Percentiles rank a stretch among this genome's conserved stretches.
Evolutionary conservation across 129 eudicot species (phyloP).

Genomic region (Helichrysum umbraculigerum): DNA sequence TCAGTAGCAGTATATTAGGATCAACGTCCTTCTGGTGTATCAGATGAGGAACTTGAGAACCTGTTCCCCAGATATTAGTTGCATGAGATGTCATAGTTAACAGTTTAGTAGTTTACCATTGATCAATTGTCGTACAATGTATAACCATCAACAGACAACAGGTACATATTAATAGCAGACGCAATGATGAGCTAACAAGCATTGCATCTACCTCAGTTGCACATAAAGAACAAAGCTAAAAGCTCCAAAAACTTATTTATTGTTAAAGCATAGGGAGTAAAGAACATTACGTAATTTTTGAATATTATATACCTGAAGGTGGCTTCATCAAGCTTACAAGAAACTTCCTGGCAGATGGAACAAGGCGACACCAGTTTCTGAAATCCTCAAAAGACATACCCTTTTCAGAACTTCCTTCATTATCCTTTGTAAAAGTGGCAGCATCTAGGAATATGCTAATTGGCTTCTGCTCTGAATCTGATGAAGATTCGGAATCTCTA

Average conservation of each 20-base stretch:
- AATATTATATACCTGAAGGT: constrained; percentile 54
- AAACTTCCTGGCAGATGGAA: constrained; percentile 85
- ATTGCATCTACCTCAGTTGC: background rate
- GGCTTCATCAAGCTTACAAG: constrained; percentile 71
- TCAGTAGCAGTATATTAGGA: constrained; percentile 51
- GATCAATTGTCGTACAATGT: background rate
- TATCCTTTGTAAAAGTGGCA: constrained; percentile 48
- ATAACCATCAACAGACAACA: background rate
- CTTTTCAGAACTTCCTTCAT: constrained; percentile 40
- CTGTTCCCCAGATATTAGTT: constrained; percentile 32
- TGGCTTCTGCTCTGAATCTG: constrained; percentile 34
- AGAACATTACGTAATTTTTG: background rate
- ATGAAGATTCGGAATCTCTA: constrained; percentile 42
- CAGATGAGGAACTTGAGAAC: constrained; percentile 75
- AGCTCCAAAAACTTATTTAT: background rate
- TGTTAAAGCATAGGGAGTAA: background rate
- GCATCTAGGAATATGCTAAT: constrained; percentile 55
- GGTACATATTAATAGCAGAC: background rate
- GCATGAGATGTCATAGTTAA: constrained; percentile 2
- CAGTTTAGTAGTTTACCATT: background rate
- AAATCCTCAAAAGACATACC: constrained; percentile 79
- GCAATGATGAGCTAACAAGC: background rate
- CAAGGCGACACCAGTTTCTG: constrained; percentile 63
- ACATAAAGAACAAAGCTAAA: background rate
- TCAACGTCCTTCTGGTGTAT: constrained; percentile 40